Evolutionary conservation across 257 asterid species (phyloP).

Genomic region (Ehretia macrophylla): DNA sequence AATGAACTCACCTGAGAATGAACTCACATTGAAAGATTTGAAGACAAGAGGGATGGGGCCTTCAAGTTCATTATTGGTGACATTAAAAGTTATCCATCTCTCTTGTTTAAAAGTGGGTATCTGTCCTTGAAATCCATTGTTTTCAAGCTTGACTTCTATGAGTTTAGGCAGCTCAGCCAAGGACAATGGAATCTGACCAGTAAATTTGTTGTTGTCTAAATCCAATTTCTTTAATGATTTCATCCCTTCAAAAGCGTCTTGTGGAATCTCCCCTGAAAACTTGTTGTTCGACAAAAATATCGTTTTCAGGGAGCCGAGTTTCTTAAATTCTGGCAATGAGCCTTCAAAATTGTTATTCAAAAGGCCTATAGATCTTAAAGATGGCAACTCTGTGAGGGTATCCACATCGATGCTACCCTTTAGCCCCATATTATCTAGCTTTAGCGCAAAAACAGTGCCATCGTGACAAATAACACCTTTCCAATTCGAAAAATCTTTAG

Average conservation of each 20-base stretch:
- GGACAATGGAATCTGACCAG: slow-evolving; percentile 55
- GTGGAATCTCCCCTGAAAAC: slow-evolving; percentile 51
- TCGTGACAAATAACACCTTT: slow-evolving; percentile 39
- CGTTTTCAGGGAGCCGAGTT: slow-evolving; percentile 31
- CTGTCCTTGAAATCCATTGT: slow-evolving; percentile 51
- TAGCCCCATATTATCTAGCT: slow-evolving; percentile 61
- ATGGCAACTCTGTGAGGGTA: slow-evolving; percentile 35
- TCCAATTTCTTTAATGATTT: slow-evolving; percentile 53
- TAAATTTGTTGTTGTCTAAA: slow-evolving; percentile 48
- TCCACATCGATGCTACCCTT: slow-evolving; percentile 56
- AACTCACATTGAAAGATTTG: slow-evolving; percentile 26
- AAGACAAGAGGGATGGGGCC: slow-evolving; percentile 61
- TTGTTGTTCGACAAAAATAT: slow-evolving; percentile 51
- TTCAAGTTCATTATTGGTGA: slow-evolving; percentile 43
- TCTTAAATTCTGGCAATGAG: slow-evolving; percentile 43
- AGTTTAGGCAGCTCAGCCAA: slow-evolving; percentile 45
- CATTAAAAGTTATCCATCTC: slow-evolving; percentile 33
- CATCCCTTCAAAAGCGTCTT: slow-evolving; percentile 48
- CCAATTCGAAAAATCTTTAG: slow-evolving; percentile 36
- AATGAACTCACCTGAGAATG: slow-evolving; percentile 44
- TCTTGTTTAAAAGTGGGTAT: slow-evolving; percentile 45
- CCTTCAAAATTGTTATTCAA: slow-evolving; percentile 57
- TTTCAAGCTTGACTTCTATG: slow-evolving; percentile 47
- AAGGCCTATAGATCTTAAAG: slow-evolving; percentile 49
- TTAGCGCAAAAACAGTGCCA: slow-evolving; percentile 57